Base-by-base conservation (phyloP, 2,329 filamentous ascomycete species). In the Diaporthe citri region DNA sequence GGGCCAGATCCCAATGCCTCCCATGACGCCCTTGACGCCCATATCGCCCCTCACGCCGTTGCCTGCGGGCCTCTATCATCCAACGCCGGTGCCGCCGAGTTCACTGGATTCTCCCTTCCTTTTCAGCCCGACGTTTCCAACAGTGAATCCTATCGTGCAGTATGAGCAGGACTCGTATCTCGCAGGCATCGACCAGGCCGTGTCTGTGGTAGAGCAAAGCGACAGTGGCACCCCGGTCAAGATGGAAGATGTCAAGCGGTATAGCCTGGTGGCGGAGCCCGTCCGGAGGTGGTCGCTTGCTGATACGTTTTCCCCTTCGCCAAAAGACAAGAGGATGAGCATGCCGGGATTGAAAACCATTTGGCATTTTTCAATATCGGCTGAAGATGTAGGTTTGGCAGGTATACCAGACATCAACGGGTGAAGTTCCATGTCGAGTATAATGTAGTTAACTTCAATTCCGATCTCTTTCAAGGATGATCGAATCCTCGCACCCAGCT, bases 281-380 rank as follows among this genome's bases (percentile, higher is more conserved):
- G 66, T 64, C 10, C 75, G 75, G 8, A 75, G 75, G 41, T 75
- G 73, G 57, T 78, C 78, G 20, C 39, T 79, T 15, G 67, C 74
- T 22, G 41, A 76, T 9, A 66, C 74, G 10, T 51, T 55, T 39
- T 73, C 75, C 22, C 60, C 69, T 8, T 74, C 56, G 39, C 74
- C 73, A 1, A 76, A 71, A 25, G 76, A 80, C 7, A 82, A 81
- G 72, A 79, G 82, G 31, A 81, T 81, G 80, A 84, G 83, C 59
- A 74, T 84, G 77, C 82, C 82, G n/a, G 75, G 78, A 25, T 31
- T 81, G 34, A 80, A 79, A 46, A 78, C 77, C 9, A 60, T 80
- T 3, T 84, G 82, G 82, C 79, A 78, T 6, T 72, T 43, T 56
- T 46, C 72, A 48, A 31, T 64, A 52, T 31, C 72, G 51, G 39